Evolutionary conservation across 2,329 filamentous ascomycete genomes (phyloP).

Genomic region (Colletotrichum incanum): DNA sequence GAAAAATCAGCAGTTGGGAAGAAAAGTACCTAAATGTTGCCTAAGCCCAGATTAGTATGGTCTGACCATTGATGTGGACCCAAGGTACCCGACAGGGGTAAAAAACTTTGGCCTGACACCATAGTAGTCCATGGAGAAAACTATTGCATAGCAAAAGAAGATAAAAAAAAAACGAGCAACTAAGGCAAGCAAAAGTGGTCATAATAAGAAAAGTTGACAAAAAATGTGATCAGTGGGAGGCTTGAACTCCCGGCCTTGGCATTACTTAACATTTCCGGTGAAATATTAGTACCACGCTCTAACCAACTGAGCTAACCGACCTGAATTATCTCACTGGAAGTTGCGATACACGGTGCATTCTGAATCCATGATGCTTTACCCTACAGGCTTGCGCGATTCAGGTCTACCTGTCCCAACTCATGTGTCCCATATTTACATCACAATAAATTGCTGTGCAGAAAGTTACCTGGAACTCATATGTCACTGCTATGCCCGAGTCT

Average conservation of each 20-base stretch:
- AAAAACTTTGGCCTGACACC: too few species aligned
- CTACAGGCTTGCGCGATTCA: not conserved
- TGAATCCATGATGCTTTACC: not conserved
- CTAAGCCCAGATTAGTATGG: too few species aligned
- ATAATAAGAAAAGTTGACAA: not conserved
- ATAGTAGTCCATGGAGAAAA: not conserved
- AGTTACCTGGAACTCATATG: not conserved
- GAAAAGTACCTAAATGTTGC: too few species aligned
- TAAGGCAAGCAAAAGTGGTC: not conserved
- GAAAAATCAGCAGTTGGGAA: too few species aligned
- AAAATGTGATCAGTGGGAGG: conserved; percentile 39
- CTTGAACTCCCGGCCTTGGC: conserved; percentile 43
- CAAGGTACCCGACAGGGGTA: too few species aligned
- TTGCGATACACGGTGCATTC: accelerated
- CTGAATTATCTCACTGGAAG: not conserved
- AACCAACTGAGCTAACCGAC: conserved; percentile 44
- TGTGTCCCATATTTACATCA: not conserved
- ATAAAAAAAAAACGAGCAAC: not conserved
- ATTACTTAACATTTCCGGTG: conserved; percentile 24
- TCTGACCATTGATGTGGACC: too few species aligned
- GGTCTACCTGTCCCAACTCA: not conserved
- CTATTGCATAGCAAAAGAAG: too few species aligned
- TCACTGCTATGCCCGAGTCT: not conserved
- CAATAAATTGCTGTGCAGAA: not conserved
- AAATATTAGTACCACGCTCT: conserved; percentile 43